Base-by-base conservation (phyloP, 75 land plant species). In the Pinus albicaulis region DNA sequence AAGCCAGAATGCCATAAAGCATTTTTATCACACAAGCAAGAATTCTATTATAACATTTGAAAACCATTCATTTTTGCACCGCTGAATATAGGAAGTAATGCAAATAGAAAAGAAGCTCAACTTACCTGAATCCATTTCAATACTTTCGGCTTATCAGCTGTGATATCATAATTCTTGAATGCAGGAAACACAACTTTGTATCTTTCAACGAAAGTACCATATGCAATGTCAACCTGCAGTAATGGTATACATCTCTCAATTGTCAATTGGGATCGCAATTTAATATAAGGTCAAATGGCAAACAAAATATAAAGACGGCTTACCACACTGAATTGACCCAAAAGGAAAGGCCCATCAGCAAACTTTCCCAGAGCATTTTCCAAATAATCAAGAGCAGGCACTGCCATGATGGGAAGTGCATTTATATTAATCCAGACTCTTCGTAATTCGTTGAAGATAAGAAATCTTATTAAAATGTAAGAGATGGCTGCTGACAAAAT, bases 191-290 rank as follows among this genome's bases (percentile, higher is more conserved):
- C 85, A 24, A 80, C 34, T 24, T 82, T 74, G 70, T 80, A 86
- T 80, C 95, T 92, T 68, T 88, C 98, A 63, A 92, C 70, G 48
- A 94, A 94, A 24, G 95, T 95, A 76, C 86, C 98, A 85, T 92
- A 92, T 62, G 91, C 95, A 73, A 94, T 84, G 76, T 94, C 98
- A 58, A 92, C 98, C 95, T 94, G 77, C 53, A 68, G 16, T 34
- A 19, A 68, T 41, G 19, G 20, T n/a, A 68, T 41, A 12, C 71
- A 41, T 57, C 48, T 41, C 24, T 20, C 23, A 20, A 12, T 68
- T 68, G n/a, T 38, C 23, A 41, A 16, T 19, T 28, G 7, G 19
- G 6, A 14, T 25, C 7, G 17, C 53, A 68, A 68, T 17, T 38
- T 38, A 7, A 41, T 41, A 20, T 20, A n/a, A 11, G 38, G n/a